Evolutionary conservation across 1,284 basidiomycete species (phyloP), one percentile per base, ranked within the genome.

Genomic region (Austropuccinia psidii): DNA sequence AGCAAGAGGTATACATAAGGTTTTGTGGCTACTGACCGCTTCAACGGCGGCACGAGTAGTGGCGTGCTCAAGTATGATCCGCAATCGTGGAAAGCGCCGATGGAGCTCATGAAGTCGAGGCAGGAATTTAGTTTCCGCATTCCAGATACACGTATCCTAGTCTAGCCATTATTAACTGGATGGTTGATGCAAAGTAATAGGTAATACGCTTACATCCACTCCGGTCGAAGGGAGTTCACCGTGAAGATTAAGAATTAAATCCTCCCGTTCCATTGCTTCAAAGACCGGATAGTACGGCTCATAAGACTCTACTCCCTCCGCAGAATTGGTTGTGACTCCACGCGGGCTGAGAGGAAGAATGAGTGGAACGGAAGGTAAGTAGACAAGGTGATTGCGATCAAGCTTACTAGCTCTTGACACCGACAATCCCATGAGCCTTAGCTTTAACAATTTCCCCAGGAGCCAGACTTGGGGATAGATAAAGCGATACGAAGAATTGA

Each of bases 1-100:
- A 60, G 21, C 33, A 37, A 70, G 2, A 47, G 60, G 35, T 17
- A 31, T 9, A 43, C 31, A 27, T 27, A 43, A 43, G 41, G 27
- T 2, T 64, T 31, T 41, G 27, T 24, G 33, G 8, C 11, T 19
- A 70, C 57, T 41, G 9, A 70, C 68, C 24, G 88, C 87, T 78
- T 95, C 91, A n/a, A 99, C 88, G 0, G 96, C 94, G 43, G 91
- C 92, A 45, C 90, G 86, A 1, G 94, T 98, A 0, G 96, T 99
- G n/a, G 96, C 96, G 79, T 99, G 96, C 82, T 99, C 96, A 47
- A 99, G 87, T 4, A 99, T 95, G 78, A 99, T 98, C 72, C 93
- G 89, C 68, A 99, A 86, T 49, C 84, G 85, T n/a, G 96, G 96
- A 82, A 98, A 99, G 31, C 86, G 85, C 67, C 83, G 81, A 78